phyloP scores from a whole-genome alignment of 1,284 basidiomycete genomes.

The Neotropicomus parvogracilis region DNA sequence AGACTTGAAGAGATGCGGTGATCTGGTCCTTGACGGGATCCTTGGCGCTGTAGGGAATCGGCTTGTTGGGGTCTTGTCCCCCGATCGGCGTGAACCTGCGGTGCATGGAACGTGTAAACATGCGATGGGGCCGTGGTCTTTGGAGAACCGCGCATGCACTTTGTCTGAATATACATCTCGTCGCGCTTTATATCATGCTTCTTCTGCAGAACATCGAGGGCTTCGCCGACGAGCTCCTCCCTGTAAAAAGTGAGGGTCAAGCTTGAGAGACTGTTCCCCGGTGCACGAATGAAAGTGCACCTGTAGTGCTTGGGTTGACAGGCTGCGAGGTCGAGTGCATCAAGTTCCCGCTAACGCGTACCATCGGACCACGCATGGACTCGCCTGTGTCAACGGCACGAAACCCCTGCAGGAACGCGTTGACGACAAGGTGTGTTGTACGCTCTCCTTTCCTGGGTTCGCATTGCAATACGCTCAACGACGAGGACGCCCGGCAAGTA shows the following conservation, averaged over 20 bases:
- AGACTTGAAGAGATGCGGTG: conserved; percentile 56
- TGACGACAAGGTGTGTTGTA: conserved; percentile 64
- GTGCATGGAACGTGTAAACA: conserved; percentile 3
- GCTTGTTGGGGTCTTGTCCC: conserved; percentile 66
- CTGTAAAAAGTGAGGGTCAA: conserved; percentile 35
- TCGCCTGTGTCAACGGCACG: conserved; percentile 74
- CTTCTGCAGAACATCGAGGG: conserved; percentile 49
- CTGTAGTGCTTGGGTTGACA: conserved; percentile 77
- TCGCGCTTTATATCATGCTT: conserved; percentile 58
- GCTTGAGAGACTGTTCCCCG: neutral
- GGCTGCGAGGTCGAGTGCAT: conserved; percentile 39
- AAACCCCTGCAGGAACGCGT: conserved; percentile 72
- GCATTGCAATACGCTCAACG: neutral
- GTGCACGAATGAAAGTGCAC: conserved; percentile 33
- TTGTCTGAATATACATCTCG: conserved; percentile 71
- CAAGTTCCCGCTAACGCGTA: conserved; percentile 10
- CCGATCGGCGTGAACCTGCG: conserved; percentile 65
- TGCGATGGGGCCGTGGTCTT: neutral
- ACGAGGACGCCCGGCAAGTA: neutral
- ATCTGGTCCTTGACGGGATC: conserved; percentile 60
- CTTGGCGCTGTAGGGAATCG: conserved; percentile 66
- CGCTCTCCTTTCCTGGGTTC: conserved; percentile 65
- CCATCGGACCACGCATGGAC: conserved; percentile 18
- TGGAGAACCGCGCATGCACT: conserved; percentile 42
- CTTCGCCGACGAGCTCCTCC: conserved; percentile 76